A percentile compares a stretch with the other conserved stretches of the same genome.
phyloP scores from a whole-genome alignment of 495 filamentous ascomycete genomes.

The Evernia prunastri region DNA sequence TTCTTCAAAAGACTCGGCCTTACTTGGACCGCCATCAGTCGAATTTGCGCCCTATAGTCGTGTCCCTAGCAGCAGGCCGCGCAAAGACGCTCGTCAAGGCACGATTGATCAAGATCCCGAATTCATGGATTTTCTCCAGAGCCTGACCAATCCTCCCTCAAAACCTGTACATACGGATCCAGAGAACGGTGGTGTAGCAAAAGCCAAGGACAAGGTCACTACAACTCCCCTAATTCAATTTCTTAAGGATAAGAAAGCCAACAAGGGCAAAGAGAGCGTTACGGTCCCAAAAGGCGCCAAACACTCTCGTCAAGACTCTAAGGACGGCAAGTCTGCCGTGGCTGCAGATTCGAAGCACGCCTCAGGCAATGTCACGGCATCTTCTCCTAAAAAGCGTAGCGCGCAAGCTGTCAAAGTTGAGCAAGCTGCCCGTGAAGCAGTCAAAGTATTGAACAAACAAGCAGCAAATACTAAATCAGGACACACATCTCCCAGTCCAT shows the following conservation, averaged over 20 bases:
- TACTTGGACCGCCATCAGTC: conserved; percentile 66
- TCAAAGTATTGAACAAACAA: conserved; percentile 73
- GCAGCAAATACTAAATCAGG: conserved; percentile 37
- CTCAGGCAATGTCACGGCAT: conserved; percentile 26
- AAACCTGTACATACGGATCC: conserved; percentile 48
- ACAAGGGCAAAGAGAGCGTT: conserved; percentile 65
- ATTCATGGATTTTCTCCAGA: conserved; percentile 87
- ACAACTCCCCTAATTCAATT: conserved; percentile 88
- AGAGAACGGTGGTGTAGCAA: conserved; percentile 44
- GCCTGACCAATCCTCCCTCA: conserved; percentile 68
- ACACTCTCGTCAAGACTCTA: conserved; percentile 40
- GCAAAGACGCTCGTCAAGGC: conserved; percentile 78
- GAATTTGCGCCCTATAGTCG: conserved; percentile 81
- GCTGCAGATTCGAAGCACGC: conserved; percentile 42
- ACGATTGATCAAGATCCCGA: conserved; percentile 94
- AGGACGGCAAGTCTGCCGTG: conserved; percentile 47
- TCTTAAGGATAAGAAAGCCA: conserved; percentile 82
- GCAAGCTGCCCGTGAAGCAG: conserved; percentile 63
- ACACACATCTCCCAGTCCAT: conserved; percentile 29
- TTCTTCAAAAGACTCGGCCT: conserved; percentile 57
- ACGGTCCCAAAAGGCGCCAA: conserved; percentile 43
- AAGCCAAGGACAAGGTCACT: conserved; percentile 59
- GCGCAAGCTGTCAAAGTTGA: conserved; percentile 43
- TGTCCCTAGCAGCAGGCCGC: conserved; percentile 59
- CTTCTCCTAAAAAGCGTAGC: conserved; percentile 41